Evolutionary conservation across 371 early-diverging fungal species (phyloP).

Genomic region (Haplosporangium sp.): DNA sequence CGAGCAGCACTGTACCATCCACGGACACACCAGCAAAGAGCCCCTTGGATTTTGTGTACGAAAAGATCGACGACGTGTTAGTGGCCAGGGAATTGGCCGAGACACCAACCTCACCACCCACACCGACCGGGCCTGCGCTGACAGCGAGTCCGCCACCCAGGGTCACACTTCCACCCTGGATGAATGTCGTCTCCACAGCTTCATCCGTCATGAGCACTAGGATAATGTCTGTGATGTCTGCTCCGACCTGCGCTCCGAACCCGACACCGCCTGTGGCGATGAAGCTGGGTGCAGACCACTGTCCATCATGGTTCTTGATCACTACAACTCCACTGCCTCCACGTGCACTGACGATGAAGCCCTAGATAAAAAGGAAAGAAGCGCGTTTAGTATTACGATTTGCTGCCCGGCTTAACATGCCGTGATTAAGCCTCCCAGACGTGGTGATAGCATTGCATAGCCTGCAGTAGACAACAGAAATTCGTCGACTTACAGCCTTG

Average conservation of each 20-base stretch:
- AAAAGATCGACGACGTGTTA: constrained; percentile 64
- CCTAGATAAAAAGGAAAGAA: constrained; percentile 16
- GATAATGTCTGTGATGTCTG: constrained; percentile 85
- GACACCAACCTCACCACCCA: constrained; percentile 80
- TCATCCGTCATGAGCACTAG: constrained; percentile 82
- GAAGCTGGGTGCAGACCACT: constrained; percentile 71
- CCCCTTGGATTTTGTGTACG: constrained; percentile 81
- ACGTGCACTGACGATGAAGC: constrained; percentile 54
- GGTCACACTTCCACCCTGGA: constrained; percentile 47
- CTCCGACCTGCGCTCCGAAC: constrained; percentile 84
- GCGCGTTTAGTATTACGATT: not conserved
- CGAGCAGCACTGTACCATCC: constrained; percentile 68
- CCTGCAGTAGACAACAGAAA: constrained; percentile 2
- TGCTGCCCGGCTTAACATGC: too few species aligned
- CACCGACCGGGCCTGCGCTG: constrained; percentile 84
- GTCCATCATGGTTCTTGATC: constrained; percentile 46
- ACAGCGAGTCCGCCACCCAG: constrained; percentile 60
- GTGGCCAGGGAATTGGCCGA: constrained; percentile 61
- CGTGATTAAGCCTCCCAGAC: too few species aligned
- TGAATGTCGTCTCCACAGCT: constrained; percentile 74
- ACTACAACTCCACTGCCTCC: constrained; percentile 55
- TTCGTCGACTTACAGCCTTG: constrained; percentile 41
- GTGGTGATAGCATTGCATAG: not conserved
- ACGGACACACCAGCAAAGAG: constrained; percentile 77
- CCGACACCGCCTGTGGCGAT: constrained; percentile 73